These are phyloP conservation scores for Fusarium ramigenum DNA, from an alignment of 2,329 filamentous ascomycete species.

Conservation along the genomic window DNA sequence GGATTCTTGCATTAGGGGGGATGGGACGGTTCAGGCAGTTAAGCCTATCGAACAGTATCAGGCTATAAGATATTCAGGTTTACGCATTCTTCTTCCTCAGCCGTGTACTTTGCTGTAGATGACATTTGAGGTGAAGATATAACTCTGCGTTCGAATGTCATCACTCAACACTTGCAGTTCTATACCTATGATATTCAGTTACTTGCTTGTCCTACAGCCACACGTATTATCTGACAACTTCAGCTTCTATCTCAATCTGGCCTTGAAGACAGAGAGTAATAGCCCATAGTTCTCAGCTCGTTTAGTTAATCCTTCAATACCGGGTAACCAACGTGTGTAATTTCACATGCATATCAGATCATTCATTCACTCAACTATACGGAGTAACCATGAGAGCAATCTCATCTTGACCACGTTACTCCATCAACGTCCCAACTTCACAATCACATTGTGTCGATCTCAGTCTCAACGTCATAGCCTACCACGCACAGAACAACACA, in stretches of 20 bases:
- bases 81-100: neutral
- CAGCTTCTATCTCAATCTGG: neutral
- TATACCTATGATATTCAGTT: too few relatives aligned
- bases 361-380: neutral
- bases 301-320: neutral
- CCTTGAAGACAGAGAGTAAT: neutral
- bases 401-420: neutral
- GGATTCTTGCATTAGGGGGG: neutral
- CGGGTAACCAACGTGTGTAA: neutral
- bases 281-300: neutral
- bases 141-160: neutral
- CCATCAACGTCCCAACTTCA: neutral
- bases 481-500: slow-evolving; percentile 2
- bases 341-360: slow-evolving; percentile 7
- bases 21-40: neutral
- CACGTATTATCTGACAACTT: too few relatives aligned
- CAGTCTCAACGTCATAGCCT: slow-evolving; percentile 1
- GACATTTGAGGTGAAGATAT: too few relatives aligned
- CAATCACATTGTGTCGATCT: slow-evolving; percentile 5
- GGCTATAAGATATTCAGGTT: neutral
- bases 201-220: neutral
- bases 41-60: neutral
- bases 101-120: neutral
- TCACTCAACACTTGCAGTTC: neutral
- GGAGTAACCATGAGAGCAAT: neutral